Evolutionary conservation across 192 early-diverging fungal genomes (phyloP).

Genomic region (Coemansia sp.): DNA sequence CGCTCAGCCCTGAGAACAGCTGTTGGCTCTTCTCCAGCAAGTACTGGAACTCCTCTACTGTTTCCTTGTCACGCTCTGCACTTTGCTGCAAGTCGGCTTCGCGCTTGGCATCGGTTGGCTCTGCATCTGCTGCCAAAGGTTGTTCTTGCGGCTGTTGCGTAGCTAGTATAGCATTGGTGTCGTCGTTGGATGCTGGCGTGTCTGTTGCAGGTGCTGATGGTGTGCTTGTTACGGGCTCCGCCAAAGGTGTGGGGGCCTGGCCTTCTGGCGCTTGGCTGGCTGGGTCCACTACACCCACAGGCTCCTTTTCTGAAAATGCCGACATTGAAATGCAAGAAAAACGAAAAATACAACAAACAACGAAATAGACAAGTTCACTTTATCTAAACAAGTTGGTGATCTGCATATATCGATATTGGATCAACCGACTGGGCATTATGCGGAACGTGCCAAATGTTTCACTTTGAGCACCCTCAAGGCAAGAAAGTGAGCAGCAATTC

Average conservation of each 20-base stretch:
- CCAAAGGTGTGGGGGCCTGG: neutral
- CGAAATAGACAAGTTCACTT: no score
- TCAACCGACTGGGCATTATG: neutral
- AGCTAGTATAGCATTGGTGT: neutral
- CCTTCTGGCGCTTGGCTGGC: neutral
- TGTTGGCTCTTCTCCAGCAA: constrained; percentile 96
- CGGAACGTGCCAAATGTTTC: neutral
- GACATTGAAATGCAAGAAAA: constrained; percentile 4
- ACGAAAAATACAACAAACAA: neutral
- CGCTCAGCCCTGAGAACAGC: constrained; percentile 83
- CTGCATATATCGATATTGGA: neutral
- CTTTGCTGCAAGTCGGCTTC: neutral
- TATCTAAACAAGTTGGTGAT: neutral
- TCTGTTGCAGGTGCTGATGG: neutral
- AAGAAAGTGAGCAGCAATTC: neutral
- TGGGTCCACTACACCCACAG: neutral
- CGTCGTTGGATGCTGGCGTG: neutral
- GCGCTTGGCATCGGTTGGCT: neutral
- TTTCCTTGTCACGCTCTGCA: constrained; percentile 50
- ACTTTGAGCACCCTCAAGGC: neutral
- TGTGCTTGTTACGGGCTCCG: neutral
- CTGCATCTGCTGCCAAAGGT: neutral
- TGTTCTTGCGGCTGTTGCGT: neutral
- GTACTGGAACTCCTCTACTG: constrained; percentile 88
- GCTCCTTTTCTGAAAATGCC: neutral